Evolutionary conservation across 2,329 filamentous ascomycete species (phyloP).

Genomic region (Bimuria novae-zelandiae): DNA sequence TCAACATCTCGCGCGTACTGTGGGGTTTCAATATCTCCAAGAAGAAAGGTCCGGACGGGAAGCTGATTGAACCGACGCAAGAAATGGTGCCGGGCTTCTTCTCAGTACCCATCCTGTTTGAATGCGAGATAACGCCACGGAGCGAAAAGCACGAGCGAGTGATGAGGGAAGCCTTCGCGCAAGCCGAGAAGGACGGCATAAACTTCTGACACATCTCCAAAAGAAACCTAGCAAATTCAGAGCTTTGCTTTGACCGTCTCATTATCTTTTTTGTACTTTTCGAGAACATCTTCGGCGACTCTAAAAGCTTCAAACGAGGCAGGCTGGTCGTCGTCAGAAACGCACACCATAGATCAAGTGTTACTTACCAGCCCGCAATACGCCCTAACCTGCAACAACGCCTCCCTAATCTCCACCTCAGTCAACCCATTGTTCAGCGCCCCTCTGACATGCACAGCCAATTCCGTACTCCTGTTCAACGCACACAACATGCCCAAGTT

Average conservation of each 20-base stretch:
- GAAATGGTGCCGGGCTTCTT: conserved; percentile 40
- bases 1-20: conserved; percentile 41
- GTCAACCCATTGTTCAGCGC: conserved; percentile 64
- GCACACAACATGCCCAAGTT: conserved; percentile 66
- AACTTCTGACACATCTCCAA: background rate
- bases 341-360: background rate
- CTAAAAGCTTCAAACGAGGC: background rate
- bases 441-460: conserved; percentile 62
- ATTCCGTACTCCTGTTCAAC: conserved; percentile 59
- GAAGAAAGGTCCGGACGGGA: conserved; percentile 30
- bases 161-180: conserved; percentile 26
- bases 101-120: conserved; percentile 37
- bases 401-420: conserved; percentile 64
- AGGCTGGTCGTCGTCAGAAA: background rate
- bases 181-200: conserved; percentile 29
- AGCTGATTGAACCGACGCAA: conserved; percentile 27
- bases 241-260: conserved; percentile 19
- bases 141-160: conserved; percentile 27
- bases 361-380: conserved; percentile 53
- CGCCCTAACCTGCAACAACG: conserved; percentile 50
- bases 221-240: background rate
- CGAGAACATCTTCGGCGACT: conserved; percentile 50
- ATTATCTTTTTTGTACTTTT: conserved; percentile 50
- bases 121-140: conserved; percentile 36
- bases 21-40: conserved; percentile 43